Evolutionary conservation across 306 rosid species (phyloP).

Genomic region (Arachis hypogaea): DNA sequence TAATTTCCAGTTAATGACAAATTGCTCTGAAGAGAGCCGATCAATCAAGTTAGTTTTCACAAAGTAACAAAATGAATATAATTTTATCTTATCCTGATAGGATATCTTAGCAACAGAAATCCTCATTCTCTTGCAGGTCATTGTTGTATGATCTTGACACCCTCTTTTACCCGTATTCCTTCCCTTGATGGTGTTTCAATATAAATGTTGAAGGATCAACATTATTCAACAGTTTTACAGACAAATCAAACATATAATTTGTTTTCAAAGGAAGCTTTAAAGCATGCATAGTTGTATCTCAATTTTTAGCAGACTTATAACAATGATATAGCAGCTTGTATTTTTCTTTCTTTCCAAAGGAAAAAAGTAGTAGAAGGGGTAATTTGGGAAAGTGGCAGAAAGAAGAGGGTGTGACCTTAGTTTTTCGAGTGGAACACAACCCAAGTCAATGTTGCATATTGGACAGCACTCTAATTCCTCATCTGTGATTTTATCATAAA

Average conservation of each 20-base stretch:
- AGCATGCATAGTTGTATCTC: conserved; percentile 2
- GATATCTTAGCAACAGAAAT: conserved; percentile 30
- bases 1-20: conserved; percentile 17
- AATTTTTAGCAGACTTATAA: conserved; percentile 17
- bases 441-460: conserved; percentile 74
- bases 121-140: conserved; percentile 11
- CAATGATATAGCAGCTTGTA: conserved; percentile 12
- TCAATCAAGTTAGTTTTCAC: conserved; percentile 26
- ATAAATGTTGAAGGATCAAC: conserved; percentile 28
- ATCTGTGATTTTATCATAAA: conserved; percentile 68
- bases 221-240: conserved; percentile 6
- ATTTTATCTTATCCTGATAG: conserved; percentile 5
- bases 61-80: conserved; percentile 15
- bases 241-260: conserved; percentile 21
- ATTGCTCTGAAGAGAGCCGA: conserved; percentile 5
- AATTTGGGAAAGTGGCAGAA: conserved; percentile 26
- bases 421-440: conserved; percentile 83
- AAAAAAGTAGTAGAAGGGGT: background rate
- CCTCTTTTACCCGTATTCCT: conserved; percentile 4
- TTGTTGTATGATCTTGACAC: conserved; percentile 18
- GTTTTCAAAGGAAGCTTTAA: conserved; percentile 8
- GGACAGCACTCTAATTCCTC: conserved; percentile 91
- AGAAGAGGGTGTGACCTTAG: conserved; percentile 57
- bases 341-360: background rate
- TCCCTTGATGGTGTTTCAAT: conserved; percentile 8